These are phyloP conservation scores for Hysterium pulicare DNA, from an alignment of 2,329 filamentous ascomycete species.

Conservation along the genomic window DNA sequence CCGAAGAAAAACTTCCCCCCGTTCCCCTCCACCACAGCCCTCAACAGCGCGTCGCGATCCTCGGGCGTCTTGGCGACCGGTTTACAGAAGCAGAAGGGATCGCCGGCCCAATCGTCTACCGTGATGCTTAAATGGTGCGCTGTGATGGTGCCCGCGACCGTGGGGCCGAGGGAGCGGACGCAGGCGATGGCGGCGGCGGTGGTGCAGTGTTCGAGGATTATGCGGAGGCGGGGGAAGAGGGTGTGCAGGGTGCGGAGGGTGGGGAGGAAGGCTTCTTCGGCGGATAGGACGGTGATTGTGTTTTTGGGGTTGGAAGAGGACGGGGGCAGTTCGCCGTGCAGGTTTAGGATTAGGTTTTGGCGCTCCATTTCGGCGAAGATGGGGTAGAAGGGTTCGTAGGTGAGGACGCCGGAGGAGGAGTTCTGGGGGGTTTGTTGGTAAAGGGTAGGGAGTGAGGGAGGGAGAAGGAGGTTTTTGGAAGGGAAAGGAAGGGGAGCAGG, in stretches of 20 bases:
- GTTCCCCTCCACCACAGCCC: conserved; percentile 50
- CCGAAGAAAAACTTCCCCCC: conserved; percentile 70
- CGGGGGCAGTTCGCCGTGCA: conserved; percentile 84
- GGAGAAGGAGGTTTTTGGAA: background rate
- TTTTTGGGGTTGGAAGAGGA: conserved; percentile 32
- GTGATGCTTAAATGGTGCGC: conserved; percentile 82
- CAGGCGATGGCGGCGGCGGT: conserved; percentile 77
- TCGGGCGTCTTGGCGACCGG: conserved; percentile 62
- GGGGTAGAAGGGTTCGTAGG: conserved; percentile 67
- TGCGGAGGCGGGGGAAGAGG: conserved; percentile 67
- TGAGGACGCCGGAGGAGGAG: conserved; percentile 64
- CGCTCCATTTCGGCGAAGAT: conserved; percentile 89
- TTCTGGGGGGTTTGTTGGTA: conserved; percentile 47
- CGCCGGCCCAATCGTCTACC: conserved; percentile 66
- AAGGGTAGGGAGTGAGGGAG: background rate
- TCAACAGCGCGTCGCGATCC: conserved; percentile 69
- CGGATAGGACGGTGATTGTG: conserved; percentile 36
- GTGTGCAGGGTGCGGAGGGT: conserved; percentile 70
- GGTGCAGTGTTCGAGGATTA: conserved; percentile 79
- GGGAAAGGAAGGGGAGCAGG: background rate
- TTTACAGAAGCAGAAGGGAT: conserved; percentile 78
- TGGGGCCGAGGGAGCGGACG: conserved; percentile 71
- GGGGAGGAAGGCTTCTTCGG: conserved; percentile 75
- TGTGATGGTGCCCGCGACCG: conserved; percentile 77
- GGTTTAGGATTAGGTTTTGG: conserved; percentile 77